Evolutionary conservation across 768 basidiomycete genomes (phyloP), one percentile per base, ranked within the genome.

Genomic region (Termitomyces titanicus): DNA sequence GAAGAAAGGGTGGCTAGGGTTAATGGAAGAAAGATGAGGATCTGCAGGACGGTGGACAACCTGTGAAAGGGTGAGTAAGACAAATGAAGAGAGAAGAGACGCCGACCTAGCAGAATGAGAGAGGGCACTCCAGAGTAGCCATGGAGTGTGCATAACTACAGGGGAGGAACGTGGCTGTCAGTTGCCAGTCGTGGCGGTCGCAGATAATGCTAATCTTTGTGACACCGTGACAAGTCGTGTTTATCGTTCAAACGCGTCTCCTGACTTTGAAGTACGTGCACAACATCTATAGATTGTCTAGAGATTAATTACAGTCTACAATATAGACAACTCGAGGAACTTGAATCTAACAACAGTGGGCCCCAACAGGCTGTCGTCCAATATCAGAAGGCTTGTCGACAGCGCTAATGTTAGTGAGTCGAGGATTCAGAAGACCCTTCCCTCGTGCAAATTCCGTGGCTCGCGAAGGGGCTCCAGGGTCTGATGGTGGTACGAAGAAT

Each of bases 401-500:
- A 66, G 63, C n/a, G 59, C 70, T 47, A 46, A 59, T 57, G 62
- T 51, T 66, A 51, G 75, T 78, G n/a, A n/a, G n/a, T 11, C 81
- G 80, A 9, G 84, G 82, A 61, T 81, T 87, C 38, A 91, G 74
- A 38, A 94, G 76, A n/a, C 94, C 94, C 68, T 94, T 94, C 53
- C 84, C 87, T 51, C 86, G 84, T 2, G 93, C 94, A 67, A 95
- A 94, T 51, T 92, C 92, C 5, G 82, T 88, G 11, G 80, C 83
- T 25, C 94, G 83, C 34, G 77, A 75, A 20, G 79, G 75, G 5
- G 83, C 80, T 12, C 85, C 84, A 29, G 91, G 88, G 64, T 92
- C 90, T 0, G 89, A 88, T 1, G 90, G 89, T 1, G 88, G 80
- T n/a, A 94, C 91, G 70, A 92, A 93, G 72, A 85, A 96, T 68